A percentile compares a stretch with the other conserved stretches of the same genome.
Evolutionary conservation across 805 yeast genomes (phyloP).

Genomic region (Saccharomyces eubayanus): DNA sequence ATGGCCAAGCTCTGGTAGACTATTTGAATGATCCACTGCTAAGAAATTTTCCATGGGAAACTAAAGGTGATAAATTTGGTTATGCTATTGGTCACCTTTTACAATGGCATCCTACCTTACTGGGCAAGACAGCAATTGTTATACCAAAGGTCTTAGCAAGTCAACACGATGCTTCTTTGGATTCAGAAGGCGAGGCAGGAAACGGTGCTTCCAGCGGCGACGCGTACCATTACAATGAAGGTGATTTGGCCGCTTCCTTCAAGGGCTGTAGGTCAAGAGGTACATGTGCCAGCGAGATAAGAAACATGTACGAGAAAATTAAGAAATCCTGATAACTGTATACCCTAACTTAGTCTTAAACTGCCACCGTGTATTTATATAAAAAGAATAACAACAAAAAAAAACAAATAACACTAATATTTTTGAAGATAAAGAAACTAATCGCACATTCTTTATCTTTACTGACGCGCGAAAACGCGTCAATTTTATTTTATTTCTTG

Average conservation of each 20-base stretch:
- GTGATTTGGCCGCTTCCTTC: slow-evolving; percentile 63
- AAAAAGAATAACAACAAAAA: neutral
- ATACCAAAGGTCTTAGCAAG: slow-evolving; percentile 53
- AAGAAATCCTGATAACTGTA: slow-evolving; percentile 3
- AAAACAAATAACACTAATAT: neutral
- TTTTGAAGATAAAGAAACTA: neutral
- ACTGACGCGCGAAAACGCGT: neutral
- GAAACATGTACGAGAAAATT: slow-evolving; percentile 14
- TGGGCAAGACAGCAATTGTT: slow-evolving; percentile 65
- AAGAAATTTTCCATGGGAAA: slow-evolving; percentile 44
- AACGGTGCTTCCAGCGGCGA: slow-evolving; percentile 24
- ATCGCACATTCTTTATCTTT: neutral
- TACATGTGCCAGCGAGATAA: slow-evolving; percentile 43
- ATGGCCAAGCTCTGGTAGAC: slow-evolving; percentile 65
- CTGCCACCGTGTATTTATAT: neutral
- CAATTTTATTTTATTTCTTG: neutral
- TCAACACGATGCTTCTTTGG: slow-evolving; percentile 33
- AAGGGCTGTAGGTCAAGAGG: slow-evolving; percentile 44
- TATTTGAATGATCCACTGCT: slow-evolving; percentile 69
- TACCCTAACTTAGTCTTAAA: neutral
- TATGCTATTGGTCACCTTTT: slow-evolving; percentile 72
- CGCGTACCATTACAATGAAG: slow-evolving; percentile 40
- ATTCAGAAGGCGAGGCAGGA: slow-evolving; percentile 15
- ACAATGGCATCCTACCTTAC: slow-evolving; percentile 88
- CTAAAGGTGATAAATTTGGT: slow-evolving; percentile 25